Evolutionary conservation across 371 early-diverging fungal species (phyloP).

Genomic region (Saksenaea vasiformis): DNA sequence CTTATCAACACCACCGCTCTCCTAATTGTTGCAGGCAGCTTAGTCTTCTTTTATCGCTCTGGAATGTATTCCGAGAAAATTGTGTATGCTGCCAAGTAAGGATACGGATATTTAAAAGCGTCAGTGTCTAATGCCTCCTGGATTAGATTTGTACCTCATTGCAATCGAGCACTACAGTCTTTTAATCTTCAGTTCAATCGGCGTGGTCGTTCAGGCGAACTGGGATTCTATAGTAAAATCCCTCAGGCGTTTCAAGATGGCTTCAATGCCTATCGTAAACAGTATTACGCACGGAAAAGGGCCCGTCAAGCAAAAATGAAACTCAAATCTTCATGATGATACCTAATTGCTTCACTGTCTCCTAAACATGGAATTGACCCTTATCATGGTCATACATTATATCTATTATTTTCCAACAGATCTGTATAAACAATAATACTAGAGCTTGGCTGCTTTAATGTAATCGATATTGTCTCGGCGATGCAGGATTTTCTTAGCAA

Average conservation of each 20-base stretch:
- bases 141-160: constrained; percentile 67
- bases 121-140: background rate
- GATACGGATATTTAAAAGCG: background rate
- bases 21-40: constrained; percentile 36
- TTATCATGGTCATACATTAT: background rate
- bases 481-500: constrained; percentile 18
- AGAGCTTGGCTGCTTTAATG: constrained; percentile 22
- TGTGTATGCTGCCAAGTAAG: constrained; percentile 65
- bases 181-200: constrained; percentile 70
- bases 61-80: constrained; percentile 71
- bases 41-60: constrained; percentile 57
- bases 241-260: constrained; percentile 68
- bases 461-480: constrained; percentile 18
- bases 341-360: background rate
- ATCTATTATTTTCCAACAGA: background rate
- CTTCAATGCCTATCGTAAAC: constrained; percentile 61
- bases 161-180: constrained; percentile 65
- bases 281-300: constrained; percentile 54
- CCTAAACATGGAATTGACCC: background rate
- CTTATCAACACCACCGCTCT: constrained; percentile 38
- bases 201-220: constrained; percentile 46
- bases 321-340: constrained; percentile 23
- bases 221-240: constrained; percentile 61
- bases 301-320: constrained; percentile 47
- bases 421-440: background rate